Evolutionary conservation across 208 protist species (phyloP), one percentile per base, ranked within the genome.

Genomic region (Crithidia fasciculata): DNA sequence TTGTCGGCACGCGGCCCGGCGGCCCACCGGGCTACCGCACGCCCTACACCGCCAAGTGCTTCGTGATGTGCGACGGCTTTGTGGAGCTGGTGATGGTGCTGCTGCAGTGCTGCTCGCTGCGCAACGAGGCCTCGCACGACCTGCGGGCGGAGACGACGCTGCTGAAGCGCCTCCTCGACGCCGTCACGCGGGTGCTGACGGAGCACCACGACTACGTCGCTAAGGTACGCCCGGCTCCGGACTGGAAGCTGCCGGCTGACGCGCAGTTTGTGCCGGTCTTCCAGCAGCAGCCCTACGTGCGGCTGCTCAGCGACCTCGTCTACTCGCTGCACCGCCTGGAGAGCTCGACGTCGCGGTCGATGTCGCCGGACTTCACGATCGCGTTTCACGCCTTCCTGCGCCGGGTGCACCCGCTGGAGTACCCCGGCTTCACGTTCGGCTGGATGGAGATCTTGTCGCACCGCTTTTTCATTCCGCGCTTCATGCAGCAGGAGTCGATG

Each of bases 391-490:
- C 89, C 36, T 75, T 95, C 8, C 85, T 99, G 45, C 89, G 95
- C 59, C 76, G 81, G 10, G 69, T 99, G 36, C 81, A 82, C 16
- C 99, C 99, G 28, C 63, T 78, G 13, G 84, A 94, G 40, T 83
- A 98, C 43, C 98, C 98, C 16, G 98, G 80, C n/a, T 99, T 99
- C 74, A 92, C 95, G 41, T 99, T 99, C 88, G 93, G 98, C 45
- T 99, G 99, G 99, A 83, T 99, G 8, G 97, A 99, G 79, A 90
- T 99, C 8, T 85, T 99, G 45, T 94, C 96, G 10, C 98, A 99
- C 78, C 92, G 98, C 59, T 79, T 93, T 9, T 97, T 99, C 83
- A 98, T 99, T 79, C 95, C 98, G n/a, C 98, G 98, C 60, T 94
- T 99, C 54, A 86, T 99, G 45, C 79, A 77, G 53, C 61, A 82